Percentiles rank a stretch among this genome's conserved stretches.
These are phyloP conservation scores for Ambrosiella xylebori DNA, from an alignment of 2,329 filamentous ascomycete species.

Conservation along the genomic window DNA sequence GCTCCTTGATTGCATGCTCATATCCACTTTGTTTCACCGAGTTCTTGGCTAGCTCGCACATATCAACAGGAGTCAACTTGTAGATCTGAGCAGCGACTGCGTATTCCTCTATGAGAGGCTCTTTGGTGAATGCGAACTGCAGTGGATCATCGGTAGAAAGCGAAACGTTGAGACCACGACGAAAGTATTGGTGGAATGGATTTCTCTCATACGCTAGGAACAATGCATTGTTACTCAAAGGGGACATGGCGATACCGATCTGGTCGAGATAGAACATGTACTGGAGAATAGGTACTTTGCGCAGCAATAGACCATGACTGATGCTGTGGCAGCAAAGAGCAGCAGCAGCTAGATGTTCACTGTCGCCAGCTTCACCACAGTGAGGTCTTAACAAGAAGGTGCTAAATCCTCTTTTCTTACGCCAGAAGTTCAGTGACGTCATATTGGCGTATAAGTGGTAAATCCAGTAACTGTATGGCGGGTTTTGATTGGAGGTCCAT, in stretches of 20 bases:
- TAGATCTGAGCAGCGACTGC: slow-evolving; percentile 97
- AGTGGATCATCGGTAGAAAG: slow-evolving; percentile 91
- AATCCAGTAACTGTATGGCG: slow-evolving; percentile 97
- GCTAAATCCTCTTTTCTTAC: slow-evolving; percentile 83
- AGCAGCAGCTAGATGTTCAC: slow-evolving; percentile 84
- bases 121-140: slow-evolving; percentile 96
- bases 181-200: slow-evolving; percentile 90
- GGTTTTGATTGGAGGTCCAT: slow-evolving; percentile 88
- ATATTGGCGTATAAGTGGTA: slow-evolving; percentile 96
- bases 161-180: slow-evolving; percentile 84
- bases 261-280: slow-evolving; percentile 97
- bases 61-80: slow-evolving; percentile 89
- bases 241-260: slow-evolving; percentile 98
- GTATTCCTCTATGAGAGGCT: slow-evolving; percentile 95
- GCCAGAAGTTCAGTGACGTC: slow-evolving; percentile 77
- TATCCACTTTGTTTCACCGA: slow-evolving; percentile 91
- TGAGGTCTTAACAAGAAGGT: slow-evolving; percentile 87
- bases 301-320: slow-evolving; percentile 78
- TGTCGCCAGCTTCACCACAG: slow-evolving; percentile 92
- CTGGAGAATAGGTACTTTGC: slow-evolving; percentile 86
- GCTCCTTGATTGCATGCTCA: slow-evolving; percentile 71
- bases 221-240: slow-evolving; percentile 89
- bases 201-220: slow-evolving; percentile 96
- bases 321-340: slow-evolving; percentile 91
- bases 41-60: slow-evolving; percentile 96